phyloP scores from a whole-genome alignment of 116 monocot species.

The Iris pallida region DNA sequence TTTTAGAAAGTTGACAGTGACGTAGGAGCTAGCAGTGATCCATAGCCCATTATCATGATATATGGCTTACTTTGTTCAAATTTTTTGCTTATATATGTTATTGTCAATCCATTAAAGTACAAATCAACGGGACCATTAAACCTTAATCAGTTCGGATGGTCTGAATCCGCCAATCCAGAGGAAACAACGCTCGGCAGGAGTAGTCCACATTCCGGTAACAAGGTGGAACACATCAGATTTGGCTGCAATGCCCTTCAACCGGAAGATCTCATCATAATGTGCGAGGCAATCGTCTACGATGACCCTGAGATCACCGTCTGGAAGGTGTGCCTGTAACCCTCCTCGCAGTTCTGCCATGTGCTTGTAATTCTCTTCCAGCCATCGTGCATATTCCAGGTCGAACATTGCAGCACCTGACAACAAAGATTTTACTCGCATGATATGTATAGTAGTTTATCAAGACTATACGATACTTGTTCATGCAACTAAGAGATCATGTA shows the following conservation, averaged over 20 bases:
- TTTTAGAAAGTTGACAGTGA: no score
- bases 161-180: slow-evolving; percentile 96
- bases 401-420: slow-evolving; percentile 61
- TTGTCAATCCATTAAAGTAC: no score
- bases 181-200: slow-evolving; percentile 88
- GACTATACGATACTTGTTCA: no score
- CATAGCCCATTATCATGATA: no score
- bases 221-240: slow-evolving; percentile 86
- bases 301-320: slow-evolving; percentile 60
- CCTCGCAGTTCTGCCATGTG: slow-evolving; percentile 65
- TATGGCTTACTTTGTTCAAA: no score
- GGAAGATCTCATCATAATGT: slow-evolving; percentile 74
- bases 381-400: slow-evolving; percentile 80
- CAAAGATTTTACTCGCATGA: no score
- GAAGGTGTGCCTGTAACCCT: slow-evolving; percentile 55
- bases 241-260: slow-evolving; percentile 44
- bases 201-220: slow-evolving; percentile 82
- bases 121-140: no score
- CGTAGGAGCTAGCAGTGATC: no score
- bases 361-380: slow-evolving; percentile 69
- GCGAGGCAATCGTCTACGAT: slow-evolving; percentile 63
- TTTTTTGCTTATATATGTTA: no score
- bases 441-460: background rate
- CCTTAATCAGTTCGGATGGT: slow-evolving; percentile 90
- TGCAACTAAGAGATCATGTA: no score